These are phyloP conservation scores for Didymella keratinophila DNA, from an alignment of 2,329 filamentous ascomycete species.

Conservation along the genomic window DNA sequence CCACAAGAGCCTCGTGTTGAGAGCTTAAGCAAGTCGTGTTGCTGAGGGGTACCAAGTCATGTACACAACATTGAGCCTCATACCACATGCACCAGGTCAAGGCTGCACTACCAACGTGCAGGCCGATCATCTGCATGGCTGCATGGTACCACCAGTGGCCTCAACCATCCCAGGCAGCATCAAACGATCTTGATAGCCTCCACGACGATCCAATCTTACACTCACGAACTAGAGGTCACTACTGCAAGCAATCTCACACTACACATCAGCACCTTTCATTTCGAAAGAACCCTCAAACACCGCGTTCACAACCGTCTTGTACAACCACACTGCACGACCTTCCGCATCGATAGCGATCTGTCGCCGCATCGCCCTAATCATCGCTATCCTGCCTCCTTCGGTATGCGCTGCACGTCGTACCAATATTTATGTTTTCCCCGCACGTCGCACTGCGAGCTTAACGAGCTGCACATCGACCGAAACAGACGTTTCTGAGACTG, in stretches of 20 bases:
- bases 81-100: constrained; percentile 1
- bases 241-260: neutral
- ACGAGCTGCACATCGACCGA: constrained; percentile 20
- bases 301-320: constrained; percentile 13
- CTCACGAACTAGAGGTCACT: neutral
- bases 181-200: constrained; percentile 1
- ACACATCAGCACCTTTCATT: neutral
- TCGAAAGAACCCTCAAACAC: constrained; percentile 1
- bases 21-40: neutral
- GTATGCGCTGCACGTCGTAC: constrained; percentile 22
- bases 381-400: constrained; percentile 14
- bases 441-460: constrained; percentile 18
- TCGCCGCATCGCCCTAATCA: constrained; percentile 22
- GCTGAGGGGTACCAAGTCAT: neutral
- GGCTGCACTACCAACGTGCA: constrained; percentile 14
- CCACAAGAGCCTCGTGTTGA: constrained; percentile 3
- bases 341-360: constrained; percentile 10
- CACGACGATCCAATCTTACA: constrained; percentile 9
- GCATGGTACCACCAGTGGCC: constrained; percentile 17
- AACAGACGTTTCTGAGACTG: constrained; percentile 12
- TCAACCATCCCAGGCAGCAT: constrained; percentile 16
- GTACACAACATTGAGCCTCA: constrained; percentile 10
- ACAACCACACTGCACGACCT: constrained; percentile 17
- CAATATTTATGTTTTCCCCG: constrained; percentile 26
- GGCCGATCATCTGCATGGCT: constrained; percentile 21